phyloP scores from a whole-genome alignment of 148 eudicot species.

The Arctostaphylos glauca region DNA sequence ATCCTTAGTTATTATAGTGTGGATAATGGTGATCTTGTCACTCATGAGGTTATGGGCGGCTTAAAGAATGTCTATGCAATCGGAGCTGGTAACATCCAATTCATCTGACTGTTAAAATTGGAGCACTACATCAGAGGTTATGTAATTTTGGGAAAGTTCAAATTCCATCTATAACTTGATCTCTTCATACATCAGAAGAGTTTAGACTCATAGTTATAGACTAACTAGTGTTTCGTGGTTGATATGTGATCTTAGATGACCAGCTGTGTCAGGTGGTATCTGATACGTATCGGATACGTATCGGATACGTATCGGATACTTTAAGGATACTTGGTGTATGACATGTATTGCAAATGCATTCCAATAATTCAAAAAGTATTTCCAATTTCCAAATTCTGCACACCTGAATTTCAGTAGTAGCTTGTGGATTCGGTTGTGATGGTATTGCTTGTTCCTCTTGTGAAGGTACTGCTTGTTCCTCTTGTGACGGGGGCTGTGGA shows the following conservation, averaged over 20 bases:
- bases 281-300: too few relatives aligned
- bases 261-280: not conserved
- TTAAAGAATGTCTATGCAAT: conserved; percentile 94
- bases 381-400: too few relatives aligned
- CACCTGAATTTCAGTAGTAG: too few relatives aligned
- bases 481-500: too few relatives aligned
- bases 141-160: not conserved
- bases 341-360: too few relatives aligned
- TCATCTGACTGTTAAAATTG: not conserved
- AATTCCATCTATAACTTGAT: not conserved
- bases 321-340: too few relatives aligned
- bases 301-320: too few relatives aligned
- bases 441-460: too few relatives aligned
- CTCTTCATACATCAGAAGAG: not conserved
- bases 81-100: conserved; percentile 67
- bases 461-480: too few relatives aligned
- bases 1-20: too few relatives aligned
- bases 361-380: too few relatives aligned
- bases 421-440: too few relatives aligned
- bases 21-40: conserved; percentile 93
- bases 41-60: conserved; percentile 99
- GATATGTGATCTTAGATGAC: not conserved
- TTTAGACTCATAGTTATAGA: not conserved
- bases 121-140: not conserved
- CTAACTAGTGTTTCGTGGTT: not conserved